Evolutionary conservation across 306 rosid species (phyloP), one percentile per base, ranked within the genome.

Genomic region (Heteromeles arbutifolia): DNA sequence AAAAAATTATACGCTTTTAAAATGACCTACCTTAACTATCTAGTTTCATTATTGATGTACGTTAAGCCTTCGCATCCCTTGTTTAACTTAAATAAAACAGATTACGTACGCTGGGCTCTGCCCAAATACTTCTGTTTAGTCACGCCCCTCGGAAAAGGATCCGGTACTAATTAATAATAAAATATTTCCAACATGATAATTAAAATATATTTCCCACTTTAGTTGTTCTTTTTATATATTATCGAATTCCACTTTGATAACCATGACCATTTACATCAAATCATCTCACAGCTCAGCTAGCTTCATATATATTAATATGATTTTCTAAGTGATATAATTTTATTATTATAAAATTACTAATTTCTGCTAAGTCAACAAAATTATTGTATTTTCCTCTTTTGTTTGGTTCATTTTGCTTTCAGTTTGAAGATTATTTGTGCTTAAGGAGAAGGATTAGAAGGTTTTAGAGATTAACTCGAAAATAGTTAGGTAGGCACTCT

Each of bases 341-440:
- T 48, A 15, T 48, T 14, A 48, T 48, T 48, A 48, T 48, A 34
- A 34, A 6, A 34, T 34, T 34, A 34, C 39, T 34, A 34, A 6
- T 34, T 34, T 34, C 39, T 34, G 39, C 39, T 34, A 34, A 32
- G 69, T 73, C 63, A 13, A 12, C n/a, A n/a, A 52, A 25, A 26
- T 25, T 62, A 8, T 62, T 24, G 62, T 43, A 4, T 4, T 26
- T 61, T 5, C 32, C n/a, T 21, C 22, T 56, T 29, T 24, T 4
- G 4, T 4, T 45, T 11, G 48, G 70, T 48, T 31, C 63, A 44
- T 68, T 67, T 44, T 57, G 59, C 64, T 57, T 66, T 67, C 58
- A 34, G 21, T 67, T 68, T 68, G 79, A 68, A 73, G 65, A 50
- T 78, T 24, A 15, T 24, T 11, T 73, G 69, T 37, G 11, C 53